phyloP scores from a whole-genome alignment of 2,329 filamentous ascomycete species.

The Xylaria sp. region DNA sequence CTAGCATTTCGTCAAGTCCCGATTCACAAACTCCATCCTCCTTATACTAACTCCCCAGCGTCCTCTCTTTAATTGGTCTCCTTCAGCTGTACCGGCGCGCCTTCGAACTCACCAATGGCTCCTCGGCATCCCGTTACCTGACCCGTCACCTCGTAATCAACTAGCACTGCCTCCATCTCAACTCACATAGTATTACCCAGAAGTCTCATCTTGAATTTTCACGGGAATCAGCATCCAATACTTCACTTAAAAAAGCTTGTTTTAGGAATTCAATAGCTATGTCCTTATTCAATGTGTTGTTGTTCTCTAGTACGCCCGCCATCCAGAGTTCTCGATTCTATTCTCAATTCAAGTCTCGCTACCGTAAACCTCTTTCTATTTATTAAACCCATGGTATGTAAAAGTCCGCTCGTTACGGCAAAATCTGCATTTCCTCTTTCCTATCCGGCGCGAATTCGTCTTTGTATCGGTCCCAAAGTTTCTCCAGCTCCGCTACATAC shows the following conservation, averaged over 20 bases:
- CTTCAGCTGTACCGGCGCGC: too few relatives aligned
- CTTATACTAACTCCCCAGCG: too few relatives aligned
- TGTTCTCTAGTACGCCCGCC: background rate
- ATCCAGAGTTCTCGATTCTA: background rate
- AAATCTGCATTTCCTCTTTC: conserved; percentile 73
- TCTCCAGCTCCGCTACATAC: conserved; percentile 80
- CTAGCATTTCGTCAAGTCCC: too few relatives aligned
- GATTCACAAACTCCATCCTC: too few relatives aligned
- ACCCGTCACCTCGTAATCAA: background rate
- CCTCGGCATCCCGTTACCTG: too few relatives aligned
- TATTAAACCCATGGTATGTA: background rate
- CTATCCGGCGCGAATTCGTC: conserved; percentile 75
- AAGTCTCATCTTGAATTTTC: background rate
- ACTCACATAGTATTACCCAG: background rate
- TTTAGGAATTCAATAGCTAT: background rate
- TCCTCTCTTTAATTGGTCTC: too few relatives aligned
- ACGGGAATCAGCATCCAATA: background rate
- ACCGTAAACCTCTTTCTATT: conserved; percentile 1
- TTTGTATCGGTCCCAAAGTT: conserved; percentile 82
- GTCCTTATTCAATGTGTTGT: background rate
- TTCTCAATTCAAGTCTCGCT: background rate
- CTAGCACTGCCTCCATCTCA: background rate
- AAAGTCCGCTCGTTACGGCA: conserved; percentile 49
- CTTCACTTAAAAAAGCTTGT: background rate
- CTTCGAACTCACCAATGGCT: too few relatives aligned